These are phyloP conservation scores for Edaphochlamys debaryana DNA, from an alignment of 139 green algal genomes.

Conservation along the genomic window DNA sequence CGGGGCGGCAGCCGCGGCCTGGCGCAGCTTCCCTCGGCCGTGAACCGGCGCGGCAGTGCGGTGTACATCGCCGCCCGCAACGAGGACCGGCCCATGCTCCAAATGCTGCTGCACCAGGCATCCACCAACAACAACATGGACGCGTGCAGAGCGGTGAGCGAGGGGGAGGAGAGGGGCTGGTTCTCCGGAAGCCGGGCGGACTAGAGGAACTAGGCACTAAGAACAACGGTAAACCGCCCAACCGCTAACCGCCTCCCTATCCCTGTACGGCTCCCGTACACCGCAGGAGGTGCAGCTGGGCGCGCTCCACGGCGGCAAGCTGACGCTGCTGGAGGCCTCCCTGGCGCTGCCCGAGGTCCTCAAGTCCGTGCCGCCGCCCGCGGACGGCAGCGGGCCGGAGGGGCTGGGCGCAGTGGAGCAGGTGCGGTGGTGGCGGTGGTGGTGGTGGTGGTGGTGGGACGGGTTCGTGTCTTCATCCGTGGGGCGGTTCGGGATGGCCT, in stretches of 20 bases:
- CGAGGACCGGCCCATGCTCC: slow-evolving; percentile 8
- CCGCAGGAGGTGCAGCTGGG: slow-evolving; percentile 28
- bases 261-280: no score
- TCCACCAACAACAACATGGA: not conserved
- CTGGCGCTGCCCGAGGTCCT: slow-evolving; percentile 11
- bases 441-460: no score
- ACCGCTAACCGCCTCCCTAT: no score
- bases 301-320: slow-evolving; percentile 14
- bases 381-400: not conserved
- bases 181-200: no score
- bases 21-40: not conserved
- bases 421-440: not conserved
- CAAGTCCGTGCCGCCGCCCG: slow-evolving; percentile 1
- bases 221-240: no score
- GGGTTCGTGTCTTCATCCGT: no score
- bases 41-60: no score
- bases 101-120: slow-evolving; percentile 4
- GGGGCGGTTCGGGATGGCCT: no score
- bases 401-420: not conserved
- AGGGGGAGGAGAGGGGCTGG: not conserved
- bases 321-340: slow-evolving; percentile 18
- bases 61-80: slow-evolving; percentile 18
- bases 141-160: not conserved
- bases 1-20: not conserved
- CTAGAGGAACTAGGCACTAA: no score